Percentiles rank a stretch among this genome's conserved stretches.
phyloP scores from a whole-genome alignment of 164 flowering plant genomes.

The Euptelea pleiosperma region DNA sequence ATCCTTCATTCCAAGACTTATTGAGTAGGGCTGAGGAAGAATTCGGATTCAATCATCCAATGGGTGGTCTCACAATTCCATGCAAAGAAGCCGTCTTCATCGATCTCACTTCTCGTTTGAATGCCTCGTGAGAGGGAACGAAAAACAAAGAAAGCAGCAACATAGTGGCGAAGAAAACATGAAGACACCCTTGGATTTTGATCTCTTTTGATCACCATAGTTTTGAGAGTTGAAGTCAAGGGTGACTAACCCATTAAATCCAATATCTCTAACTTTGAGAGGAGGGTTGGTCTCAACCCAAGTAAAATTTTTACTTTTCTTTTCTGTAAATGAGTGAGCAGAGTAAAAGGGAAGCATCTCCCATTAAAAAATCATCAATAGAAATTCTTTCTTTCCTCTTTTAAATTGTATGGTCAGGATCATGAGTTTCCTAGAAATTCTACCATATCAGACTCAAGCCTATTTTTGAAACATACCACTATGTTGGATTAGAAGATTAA shows the following conservation, averaged over 20 bases:
- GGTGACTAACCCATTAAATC: too few species aligned
- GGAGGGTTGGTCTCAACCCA: neutral
- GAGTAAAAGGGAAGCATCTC: neutral
- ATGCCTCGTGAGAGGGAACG: neutral
- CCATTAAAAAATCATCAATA: neutral
- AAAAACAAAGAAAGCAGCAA: neutral
- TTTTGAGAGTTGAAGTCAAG: neutral
- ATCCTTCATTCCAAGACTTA: constrained; percentile 34
- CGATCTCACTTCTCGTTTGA: constrained; percentile 18
- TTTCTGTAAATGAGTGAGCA: constrained; percentile 1
- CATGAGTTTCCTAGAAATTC: neutral
- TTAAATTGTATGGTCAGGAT: neutral
- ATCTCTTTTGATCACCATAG: neutral
- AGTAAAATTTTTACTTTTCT: neutral
- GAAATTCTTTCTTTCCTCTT: neutral
- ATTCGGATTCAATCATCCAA: constrained; percentile 37
- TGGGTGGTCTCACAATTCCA: constrained; percentile 38
- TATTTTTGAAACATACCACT: too few species aligned
- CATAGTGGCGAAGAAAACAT: neutral
- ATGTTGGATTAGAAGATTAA: too few species aligned
- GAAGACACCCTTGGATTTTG: neutral
- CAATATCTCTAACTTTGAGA: neutral
- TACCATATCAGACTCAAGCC: too few species aligned
- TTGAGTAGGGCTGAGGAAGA: constrained; percentile 28
- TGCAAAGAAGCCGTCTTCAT: constrained; percentile 28